These are phyloP conservation scores for Wallemia ichthyophaga DNA, from an alignment of 1,284 basidiomycete genomes.

Conservation along the genomic window DNA sequence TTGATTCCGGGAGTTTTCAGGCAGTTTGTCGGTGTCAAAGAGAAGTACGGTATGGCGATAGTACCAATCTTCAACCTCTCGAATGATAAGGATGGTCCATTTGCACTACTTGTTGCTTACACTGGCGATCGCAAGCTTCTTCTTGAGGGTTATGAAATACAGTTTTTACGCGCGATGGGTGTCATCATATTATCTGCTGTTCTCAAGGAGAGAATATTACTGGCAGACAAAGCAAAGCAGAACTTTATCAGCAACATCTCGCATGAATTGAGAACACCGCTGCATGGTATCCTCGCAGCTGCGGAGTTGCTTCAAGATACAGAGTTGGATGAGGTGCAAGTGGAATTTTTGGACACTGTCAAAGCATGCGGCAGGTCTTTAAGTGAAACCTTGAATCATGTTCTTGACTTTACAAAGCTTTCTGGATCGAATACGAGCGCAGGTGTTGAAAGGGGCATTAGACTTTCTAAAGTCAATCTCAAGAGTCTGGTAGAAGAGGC, in stretches of 20 bases:
- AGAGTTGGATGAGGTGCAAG: slow-evolving; percentile 43
- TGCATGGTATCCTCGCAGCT: slow-evolving; percentile 30
- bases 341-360: slow-evolving; percentile 61
- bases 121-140: slow-evolving; percentile 49
- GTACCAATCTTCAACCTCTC: slow-evolving; percentile 84
- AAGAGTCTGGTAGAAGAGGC: slow-evolving; percentile 79
- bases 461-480: slow-evolving; percentile 41
- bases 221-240: slow-evolving; percentile 52
- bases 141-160: slow-evolving; percentile 69
- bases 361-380: slow-evolving; percentile 35
- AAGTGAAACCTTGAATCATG: slow-evolving; percentile 52
- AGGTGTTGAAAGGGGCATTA: slow-evolving; percentile 30
- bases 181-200: slow-evolving; percentile 53
- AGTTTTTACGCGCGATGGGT: slow-evolving; percentile 65
- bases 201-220: slow-evolving; percentile 64
- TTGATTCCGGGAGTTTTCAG: slow-evolving; percentile 45
- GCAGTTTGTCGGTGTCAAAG: slow-evolving; percentile 37
- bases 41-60: slow-evolving; percentile 58
- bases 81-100: slow-evolving; percentile 34
- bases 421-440: slow-evolving; percentile 55
- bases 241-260: slow-evolving; percentile 36
- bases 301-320: slow-evolving; percentile 67
- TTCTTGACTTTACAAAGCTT: slow-evolving; percentile 82
- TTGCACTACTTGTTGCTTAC: slow-evolving; percentile 71
- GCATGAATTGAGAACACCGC: slow-evolving; percentile 31